Percentiles rank a stretch among this genome's conserved stretches.
phyloP scores from a whole-genome alignment of 2,329 filamentous ascomycete genomes.

The Zymoseptoria pseudotritici region DNA sequence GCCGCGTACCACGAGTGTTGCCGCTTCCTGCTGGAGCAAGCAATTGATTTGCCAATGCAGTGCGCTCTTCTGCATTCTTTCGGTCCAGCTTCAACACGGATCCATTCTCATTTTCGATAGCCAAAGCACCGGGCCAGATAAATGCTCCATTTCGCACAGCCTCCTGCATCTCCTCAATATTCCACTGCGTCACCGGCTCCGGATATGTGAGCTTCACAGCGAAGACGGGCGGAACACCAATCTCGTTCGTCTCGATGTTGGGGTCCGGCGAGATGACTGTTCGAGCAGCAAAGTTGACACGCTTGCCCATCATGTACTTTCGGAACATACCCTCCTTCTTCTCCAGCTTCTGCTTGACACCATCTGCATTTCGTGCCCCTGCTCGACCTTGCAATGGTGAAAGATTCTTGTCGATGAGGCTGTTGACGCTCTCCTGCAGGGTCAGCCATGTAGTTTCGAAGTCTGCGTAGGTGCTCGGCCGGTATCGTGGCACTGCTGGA shows the following conservation, averaged over 20 bases:
- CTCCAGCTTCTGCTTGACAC: constrained; percentile 95
- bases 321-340: constrained; percentile 98
- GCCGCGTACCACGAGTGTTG: constrained; percentile 65
- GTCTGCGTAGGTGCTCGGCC: constrained; percentile 60
- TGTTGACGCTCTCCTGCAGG: constrained; percentile 84
- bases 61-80: constrained; percentile 80
- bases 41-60: constrained; percentile 85
- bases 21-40: constrained; percentile 69
- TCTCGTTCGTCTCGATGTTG: constrained; percentile 98
- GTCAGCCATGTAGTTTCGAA: constrained; percentile 75
- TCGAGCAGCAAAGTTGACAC: constrained; percentile 94
- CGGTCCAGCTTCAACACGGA: constrained; percentile 80
- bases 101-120: constrained; percentile 92
- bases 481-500: constrained; percentile 35
- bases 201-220: constrained; percentile 93
- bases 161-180: constrained; percentile 91
- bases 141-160: constrained; percentile 91
- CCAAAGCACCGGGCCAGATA: constrained; percentile 87
- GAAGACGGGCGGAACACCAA: constrained; percentile 96
- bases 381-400: constrained; percentile 75
- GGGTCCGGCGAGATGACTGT: constrained; percentile 98
- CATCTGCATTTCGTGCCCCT: constrained; percentile 73
- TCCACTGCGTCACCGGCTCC: constrained; percentile 94
- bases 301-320: constrained; percentile 99
- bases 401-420: constrained; percentile 82